Conservation (phyloP, 2,329 filamentous ascomycete genomes). For the Chaetomiaceae sp. region DNA sequence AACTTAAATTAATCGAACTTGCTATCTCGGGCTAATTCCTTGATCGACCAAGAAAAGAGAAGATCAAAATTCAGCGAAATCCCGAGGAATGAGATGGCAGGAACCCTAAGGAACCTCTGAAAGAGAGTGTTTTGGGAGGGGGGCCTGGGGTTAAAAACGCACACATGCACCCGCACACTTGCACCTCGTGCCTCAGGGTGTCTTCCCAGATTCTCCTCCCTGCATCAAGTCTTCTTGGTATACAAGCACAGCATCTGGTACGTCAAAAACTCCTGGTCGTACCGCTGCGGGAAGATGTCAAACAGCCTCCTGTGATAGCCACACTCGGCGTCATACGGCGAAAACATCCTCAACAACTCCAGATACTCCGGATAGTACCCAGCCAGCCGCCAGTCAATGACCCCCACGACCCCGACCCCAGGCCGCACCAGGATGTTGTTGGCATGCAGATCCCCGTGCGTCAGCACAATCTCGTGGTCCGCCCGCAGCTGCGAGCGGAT, state of each 20-base stretch:
- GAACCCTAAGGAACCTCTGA: too few species aligned
- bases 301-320: background rate
- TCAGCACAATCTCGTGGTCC: slow-evolving; percentile 4
- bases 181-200: too few species aligned
- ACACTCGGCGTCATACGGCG: background rate
- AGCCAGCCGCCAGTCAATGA: slow-evolving; percentile 1
- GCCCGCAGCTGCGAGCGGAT: background rate
- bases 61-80: too few species aligned
- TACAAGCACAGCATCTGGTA: background rate
- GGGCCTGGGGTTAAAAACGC: too few species aligned
- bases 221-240: too few species aligned
- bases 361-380: background rate
- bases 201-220: too few species aligned
- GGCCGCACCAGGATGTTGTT: background rate
- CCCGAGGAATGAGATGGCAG: too few species aligned
- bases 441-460: background rate
- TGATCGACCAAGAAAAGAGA: too few species aligned
- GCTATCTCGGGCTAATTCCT: too few species aligned
- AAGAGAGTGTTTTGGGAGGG: too few species aligned
- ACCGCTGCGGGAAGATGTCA: slow-evolving; percentile 1
- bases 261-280: background rate
- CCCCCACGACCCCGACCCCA: background rate
- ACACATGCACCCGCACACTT: too few species aligned
- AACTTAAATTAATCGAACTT: too few species aligned
- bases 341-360: background rate